A percentile compares a stretch with the other conserved stretches of the same genome.
Evolutionary conservation across 176 grass and related monocot species (phyloP).

Genomic region (Saccharum spontaneum): DNA sequence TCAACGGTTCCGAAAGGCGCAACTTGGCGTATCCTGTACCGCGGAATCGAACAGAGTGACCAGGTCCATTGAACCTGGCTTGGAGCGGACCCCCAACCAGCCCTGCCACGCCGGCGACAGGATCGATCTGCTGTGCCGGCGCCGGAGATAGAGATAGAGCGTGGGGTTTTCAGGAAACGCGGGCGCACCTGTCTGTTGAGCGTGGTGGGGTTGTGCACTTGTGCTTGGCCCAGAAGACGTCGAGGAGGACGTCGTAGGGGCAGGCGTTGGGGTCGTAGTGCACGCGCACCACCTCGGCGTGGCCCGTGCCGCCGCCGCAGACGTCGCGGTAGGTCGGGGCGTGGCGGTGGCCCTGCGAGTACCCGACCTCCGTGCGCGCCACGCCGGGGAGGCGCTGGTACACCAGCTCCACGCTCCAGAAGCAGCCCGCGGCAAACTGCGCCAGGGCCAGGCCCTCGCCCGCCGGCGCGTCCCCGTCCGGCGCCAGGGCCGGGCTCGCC

Average conservation of each 20-base stretch:
- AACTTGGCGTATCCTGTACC: background rate
- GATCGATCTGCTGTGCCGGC: background rate
- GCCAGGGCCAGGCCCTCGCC: constrained; percentile 59
- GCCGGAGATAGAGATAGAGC: background rate
- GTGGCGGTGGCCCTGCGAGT: constrained; percentile 68
- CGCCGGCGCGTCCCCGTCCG: constrained; percentile 56
- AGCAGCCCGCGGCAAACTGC: constrained; percentile 93
- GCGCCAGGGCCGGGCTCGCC: constrained; percentile 44
- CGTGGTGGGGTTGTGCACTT: constrained; percentile 86
- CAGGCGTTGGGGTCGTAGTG: constrained; percentile 72
- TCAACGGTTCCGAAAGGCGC: background rate
- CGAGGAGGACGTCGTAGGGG: constrained; percentile 65
- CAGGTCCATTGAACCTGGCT: constrained; percentile 32
- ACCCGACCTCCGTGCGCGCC: constrained; percentile 86
- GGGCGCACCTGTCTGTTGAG: constrained; percentile 67
- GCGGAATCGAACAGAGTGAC: background rate
- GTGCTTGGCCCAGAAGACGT: constrained; percentile 87
- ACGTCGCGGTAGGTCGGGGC: constrained; percentile 66
- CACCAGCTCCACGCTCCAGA: constrained; percentile 91
- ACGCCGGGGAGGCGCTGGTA: constrained; percentile 84
- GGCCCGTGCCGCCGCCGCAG: constrained; percentile 62
- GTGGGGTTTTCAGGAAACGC: background rate
- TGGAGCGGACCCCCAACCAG: background rate
- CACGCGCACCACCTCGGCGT: constrained; percentile 80
- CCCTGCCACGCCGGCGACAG: constrained; percentile 1